Evolutionary conservation across 208 protist genomes (phyloP).

Genomic region (Trypanosoma theileri): DNA sequence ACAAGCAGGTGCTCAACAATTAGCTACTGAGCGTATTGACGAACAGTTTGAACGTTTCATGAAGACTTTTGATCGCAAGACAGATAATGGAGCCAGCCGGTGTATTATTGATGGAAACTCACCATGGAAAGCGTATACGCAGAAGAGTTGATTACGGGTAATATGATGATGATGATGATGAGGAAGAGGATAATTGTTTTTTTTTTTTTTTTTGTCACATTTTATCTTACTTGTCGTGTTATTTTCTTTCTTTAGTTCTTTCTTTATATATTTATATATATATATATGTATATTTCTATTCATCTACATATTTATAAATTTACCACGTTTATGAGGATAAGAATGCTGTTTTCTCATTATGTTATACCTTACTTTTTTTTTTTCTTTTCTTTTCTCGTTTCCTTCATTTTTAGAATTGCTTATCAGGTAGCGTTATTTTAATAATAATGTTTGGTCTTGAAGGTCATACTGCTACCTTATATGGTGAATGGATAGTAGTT

Average conservation of each 20-base stretch:
- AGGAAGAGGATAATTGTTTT: constrained; percentile 2
- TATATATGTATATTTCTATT: constrained; percentile 20
- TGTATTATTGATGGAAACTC: constrained; percentile 78
- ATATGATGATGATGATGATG: neutral
- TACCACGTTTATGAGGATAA: too few relatives aligned
- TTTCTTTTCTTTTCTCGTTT: constrained; percentile 11
- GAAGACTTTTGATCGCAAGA: constrained; percentile 64
- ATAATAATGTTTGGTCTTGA: constrained; percentile 22
- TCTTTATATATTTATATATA: neutral
- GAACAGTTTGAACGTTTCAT: constrained; percentile 91
- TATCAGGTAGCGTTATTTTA: neutral
- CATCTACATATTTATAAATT: neutral
- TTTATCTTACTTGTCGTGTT: constrained; percentile 14
- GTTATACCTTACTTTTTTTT: neutral
- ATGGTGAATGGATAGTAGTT: constrained; percentile 22
- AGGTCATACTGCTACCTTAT: constrained; percentile 25
- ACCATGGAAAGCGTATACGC: constrained; percentile 81
- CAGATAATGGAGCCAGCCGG: constrained; percentile 11
- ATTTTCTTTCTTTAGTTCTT: neutral
- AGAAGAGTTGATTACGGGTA: constrained; percentile 34
- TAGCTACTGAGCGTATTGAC: constrained; percentile 72
- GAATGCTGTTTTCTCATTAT: too few relatives aligned
- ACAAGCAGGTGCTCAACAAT: constrained; percentile 64
- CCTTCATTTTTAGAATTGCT: constrained; percentile 6
- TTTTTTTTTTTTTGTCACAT: neutral